A percentile compares a stretch with the other conserved stretches of the same genome.
phyloP scores from a whole-genome alignment of 495 filamentous ascomycete species.

The Talaromyces trachyspermus region DNA sequence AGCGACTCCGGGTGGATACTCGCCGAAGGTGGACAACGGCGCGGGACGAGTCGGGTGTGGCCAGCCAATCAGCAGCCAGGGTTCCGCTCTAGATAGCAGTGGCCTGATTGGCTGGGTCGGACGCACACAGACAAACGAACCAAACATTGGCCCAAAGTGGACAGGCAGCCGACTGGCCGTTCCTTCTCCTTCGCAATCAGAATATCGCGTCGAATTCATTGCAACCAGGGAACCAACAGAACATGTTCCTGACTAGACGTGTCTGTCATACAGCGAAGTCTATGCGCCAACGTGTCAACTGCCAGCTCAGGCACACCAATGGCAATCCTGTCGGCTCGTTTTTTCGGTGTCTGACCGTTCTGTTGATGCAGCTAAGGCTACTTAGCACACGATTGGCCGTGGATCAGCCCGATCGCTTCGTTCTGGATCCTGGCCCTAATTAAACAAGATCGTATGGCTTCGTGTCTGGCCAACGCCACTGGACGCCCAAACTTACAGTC shows the following conservation, averaged over 20 bases:
- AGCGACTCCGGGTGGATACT: too few relatives aligned
- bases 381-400: too few relatives aligned
- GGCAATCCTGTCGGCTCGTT: neutral
- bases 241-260: neutral
- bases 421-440: neutral
- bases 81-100: too few relatives aligned
- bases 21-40: neutral
- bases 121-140: neutral
- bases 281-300: neutral
- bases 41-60: neutral
- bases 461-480: slow-evolving; percentile 2
- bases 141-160: neutral
- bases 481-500: neutral
- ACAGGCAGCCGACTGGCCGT: neutral
- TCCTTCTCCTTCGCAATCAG: neutral
- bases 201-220: neutral
- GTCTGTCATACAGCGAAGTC: neutral
- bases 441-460: neutral
- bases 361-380: neutral
- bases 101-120: neutral
- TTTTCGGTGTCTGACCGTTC: too few relatives aligned
- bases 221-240: neutral
- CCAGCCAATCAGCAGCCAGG: neutral
- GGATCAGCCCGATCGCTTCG: neutral
- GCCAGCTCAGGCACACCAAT: neutral